Conservation (phyloP, 2,329 filamentous ascomycete species). For the Zasmidium cellare region DNA sequence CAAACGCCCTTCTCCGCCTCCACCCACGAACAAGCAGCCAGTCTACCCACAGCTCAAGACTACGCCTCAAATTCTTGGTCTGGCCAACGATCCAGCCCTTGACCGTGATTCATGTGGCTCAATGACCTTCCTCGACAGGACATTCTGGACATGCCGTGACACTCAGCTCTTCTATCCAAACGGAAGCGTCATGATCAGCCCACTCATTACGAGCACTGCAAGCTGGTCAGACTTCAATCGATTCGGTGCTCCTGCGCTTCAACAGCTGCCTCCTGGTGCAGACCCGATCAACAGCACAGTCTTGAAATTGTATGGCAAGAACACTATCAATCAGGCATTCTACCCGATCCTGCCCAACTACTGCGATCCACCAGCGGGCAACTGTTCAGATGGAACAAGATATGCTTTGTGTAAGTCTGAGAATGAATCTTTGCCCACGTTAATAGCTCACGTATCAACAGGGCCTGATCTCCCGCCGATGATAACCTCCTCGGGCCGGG, state of each 20-base stretch:
- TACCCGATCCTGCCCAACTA: not conserved
- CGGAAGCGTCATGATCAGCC: not conserved
- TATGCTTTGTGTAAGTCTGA: slow-evolving; percentile 1
- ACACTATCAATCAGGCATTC: slow-evolving; percentile 3
- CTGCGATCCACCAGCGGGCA: slow-evolving; percentile 6
- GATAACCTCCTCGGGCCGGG: not conserved
- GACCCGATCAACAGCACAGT: not conserved
- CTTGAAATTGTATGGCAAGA: slow-evolving; percentile 7
- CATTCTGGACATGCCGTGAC: slow-evolving; percentile 13
- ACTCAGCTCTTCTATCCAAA: slow-evolving; percentile 3
- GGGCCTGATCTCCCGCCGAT: slow-evolving; percentile 6
- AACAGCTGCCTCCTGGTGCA: not conserved
- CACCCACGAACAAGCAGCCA: not conserved
- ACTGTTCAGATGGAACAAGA: slow-evolving; percentile 6
- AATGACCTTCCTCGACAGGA: slow-evolving; percentile 2
- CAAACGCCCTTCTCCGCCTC: not conserved
- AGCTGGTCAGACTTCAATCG: slow-evolving; percentile 8
- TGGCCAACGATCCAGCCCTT: slow-evolving; percentile 6
- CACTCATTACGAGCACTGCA: slow-evolving; percentile 9
- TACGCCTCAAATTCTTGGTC: slow-evolving; percentile 2
- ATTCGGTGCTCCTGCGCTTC: not conserved
- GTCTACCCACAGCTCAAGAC: not conserved
- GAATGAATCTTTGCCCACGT: too few species aligned
- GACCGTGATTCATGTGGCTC: slow-evolving; percentile 9
- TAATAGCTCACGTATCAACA: not conserved